Base-by-base conservation (phyloP, 2,329 filamentous ascomycete genomes). In the Calonectria hongkongensis region DNA sequence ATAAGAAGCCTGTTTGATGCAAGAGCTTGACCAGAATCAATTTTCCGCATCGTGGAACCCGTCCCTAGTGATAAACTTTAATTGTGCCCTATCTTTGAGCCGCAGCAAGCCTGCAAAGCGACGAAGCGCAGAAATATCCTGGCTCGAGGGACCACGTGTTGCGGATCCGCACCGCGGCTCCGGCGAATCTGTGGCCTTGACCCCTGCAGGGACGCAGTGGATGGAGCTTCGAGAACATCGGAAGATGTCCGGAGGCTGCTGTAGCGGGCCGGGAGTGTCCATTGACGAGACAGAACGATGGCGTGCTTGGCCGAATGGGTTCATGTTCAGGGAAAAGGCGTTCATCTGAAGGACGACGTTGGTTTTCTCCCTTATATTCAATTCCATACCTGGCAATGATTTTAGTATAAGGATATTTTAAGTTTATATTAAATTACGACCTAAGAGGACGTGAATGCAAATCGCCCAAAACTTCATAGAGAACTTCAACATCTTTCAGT, bases 91-190 rank as follows among this genome's bases (percentile, higher is more conserved):
- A 54, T 66, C 47, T 25, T 30, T 28, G 30, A 51, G 58, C 58
- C 41, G 41, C 41, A 28, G 18, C 1, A 62, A 43, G 9, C 58
- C 36, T 21, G 39, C 36, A 45, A 13, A 15, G 58, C 16, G 58
- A 63, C 58, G 58, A 63, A 43, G 58, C 41, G 41, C 58, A 43
- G 39, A 43, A 47, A 47, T 63, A 47, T 60, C 64, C 63, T 43
- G 64, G 51, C 21, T n/a, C 30, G 30, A 28, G 36, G 48, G 48
- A 33, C 39, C 48, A 66, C 48, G 16, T 41, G 36, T 28, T 69
- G 67, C 67, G 67, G 67, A 69, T 69, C 67, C 67, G 67, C 67
- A 54, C 54, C 56, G 67, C 47, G 67, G 58, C 58, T 64, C 67
- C 67, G 67, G 60, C 16, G 16, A 47, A 64, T 62, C 18, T 41